Conservation (phyloP, 257 asterid genomes). For the Penstemon newberryi region DNA sequence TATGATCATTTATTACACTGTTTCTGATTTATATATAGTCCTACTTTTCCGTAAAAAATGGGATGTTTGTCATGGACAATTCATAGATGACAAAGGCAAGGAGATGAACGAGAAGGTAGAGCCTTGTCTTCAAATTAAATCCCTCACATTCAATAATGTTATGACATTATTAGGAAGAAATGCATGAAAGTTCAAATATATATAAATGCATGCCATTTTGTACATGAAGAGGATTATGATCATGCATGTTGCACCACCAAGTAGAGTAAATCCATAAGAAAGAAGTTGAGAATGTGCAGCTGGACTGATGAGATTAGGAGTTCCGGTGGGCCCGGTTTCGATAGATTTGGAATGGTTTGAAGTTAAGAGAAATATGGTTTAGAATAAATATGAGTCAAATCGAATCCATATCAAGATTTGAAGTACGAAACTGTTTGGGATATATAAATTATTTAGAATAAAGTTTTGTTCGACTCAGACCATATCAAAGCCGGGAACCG, state of each 20-base stretch:
- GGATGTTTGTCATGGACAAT: neutral
- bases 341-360: too few species aligned
- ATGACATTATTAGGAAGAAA: neutral
- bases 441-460: neutral
- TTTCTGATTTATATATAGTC: neutral
- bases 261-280: constrained; percentile 31
- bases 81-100: neutral
- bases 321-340: too few species aligned
- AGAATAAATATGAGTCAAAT: neutral
- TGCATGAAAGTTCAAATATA: neutral
- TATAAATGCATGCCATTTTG: constrained; percentile 2
- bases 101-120: neutral
- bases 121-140: neutral
- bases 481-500: too few species aligned
- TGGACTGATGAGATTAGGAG: neutral
- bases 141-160: neutral
- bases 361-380: too few species aligned
- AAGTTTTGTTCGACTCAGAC: too few species aligned
- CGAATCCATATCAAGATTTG: neutral
- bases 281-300: constrained; percentile 25
- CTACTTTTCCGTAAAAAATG: neutral
- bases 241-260: constrained; percentile 7
- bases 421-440: neutral
- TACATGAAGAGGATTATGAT: constrained; percentile 1
- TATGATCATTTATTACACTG: neutral